A percentile compares a stretch with the other conserved stretches of the same genome.
phyloP scores from a whole-genome alignment of 768 basidiomycete genomes.

The Cytidiella melzeri region DNA sequence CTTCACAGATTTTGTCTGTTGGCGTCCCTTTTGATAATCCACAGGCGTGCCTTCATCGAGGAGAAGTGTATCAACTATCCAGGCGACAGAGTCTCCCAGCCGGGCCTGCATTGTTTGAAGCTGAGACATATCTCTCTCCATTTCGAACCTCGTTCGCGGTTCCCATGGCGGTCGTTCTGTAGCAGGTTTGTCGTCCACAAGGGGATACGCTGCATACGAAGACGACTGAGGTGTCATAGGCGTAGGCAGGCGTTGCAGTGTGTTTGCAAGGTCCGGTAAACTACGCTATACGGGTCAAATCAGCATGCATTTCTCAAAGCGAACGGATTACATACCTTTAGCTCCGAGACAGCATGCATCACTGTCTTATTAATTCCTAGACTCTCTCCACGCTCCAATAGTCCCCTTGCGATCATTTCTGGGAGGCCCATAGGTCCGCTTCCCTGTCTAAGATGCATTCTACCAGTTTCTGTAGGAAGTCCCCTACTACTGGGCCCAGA shows the following conservation, averaged over 20 bases:
- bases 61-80: conserved; percentile 68
- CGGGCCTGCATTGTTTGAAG: conserved; percentile 52
- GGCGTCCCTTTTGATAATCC: conserved; percentile 31
- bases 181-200: conserved; percentile 50
- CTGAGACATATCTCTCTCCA: conserved; percentile 55
- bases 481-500: conserved; percentile 1
- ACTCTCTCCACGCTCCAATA: conserved; percentile 72
- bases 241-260: conserved; percentile 55
- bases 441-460: conserved; percentile 18
- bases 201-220: conserved; percentile 48
- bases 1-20: conserved; percentile 29
- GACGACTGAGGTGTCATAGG: conserved; percentile 32
- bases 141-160: conserved; percentile 59
- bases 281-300: conserved; percentile 51
- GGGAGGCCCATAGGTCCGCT: conserved; percentile 46
- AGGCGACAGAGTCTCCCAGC: conserved; percentile 63
- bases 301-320: conserved; percentile 4
- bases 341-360: conserved; percentile 73
- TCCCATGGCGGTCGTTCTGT: conserved; percentile 67
- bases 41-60: conserved; percentile 44
- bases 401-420: conserved; percentile 65
- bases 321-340: conserved; percentile 43
- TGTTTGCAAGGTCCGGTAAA: conserved; percentile 75
- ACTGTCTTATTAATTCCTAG: conserved; percentile 81
- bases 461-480: not conserved